Conservation (phyloP, 495 filamentous ascomycete genomes). For the Halenospora varia region DNA sequence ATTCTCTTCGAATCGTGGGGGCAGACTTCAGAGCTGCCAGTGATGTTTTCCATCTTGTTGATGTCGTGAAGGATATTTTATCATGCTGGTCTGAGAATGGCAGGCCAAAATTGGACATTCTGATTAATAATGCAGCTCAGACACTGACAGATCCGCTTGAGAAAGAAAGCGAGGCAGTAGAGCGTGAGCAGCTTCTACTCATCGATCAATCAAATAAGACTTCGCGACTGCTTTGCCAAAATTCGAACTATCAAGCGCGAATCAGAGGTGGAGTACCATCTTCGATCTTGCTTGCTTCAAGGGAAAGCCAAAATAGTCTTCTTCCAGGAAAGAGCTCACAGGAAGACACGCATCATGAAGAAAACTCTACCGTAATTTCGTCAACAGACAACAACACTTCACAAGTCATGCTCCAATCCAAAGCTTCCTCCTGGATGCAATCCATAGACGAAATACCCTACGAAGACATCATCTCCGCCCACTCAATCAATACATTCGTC, state of each 20-base stretch:
- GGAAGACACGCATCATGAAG: neutral
- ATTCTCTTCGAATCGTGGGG: slow-evolving; percentile 35
- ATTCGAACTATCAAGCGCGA: slow-evolving; percentile 10
- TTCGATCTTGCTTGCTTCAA: neutral
- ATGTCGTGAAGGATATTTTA: slow-evolving; percentile 24
- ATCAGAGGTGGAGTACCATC: slow-evolving; percentile 20
- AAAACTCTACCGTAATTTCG: neutral
- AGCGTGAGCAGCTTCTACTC: slow-evolving; percentile 21
- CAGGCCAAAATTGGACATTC: slow-evolving; percentile 29
- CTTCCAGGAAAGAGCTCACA: neutral
- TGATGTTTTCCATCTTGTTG: slow-evolving; percentile 41
- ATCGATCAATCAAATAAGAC: neutral
- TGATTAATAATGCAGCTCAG: slow-evolving; percentile 49
- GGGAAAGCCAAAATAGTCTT: neutral
- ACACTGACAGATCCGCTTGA: slow-evolving; percentile 41
- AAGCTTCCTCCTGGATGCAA: slow-evolving; percentile 41
- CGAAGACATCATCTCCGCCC: slow-evolving; percentile 44
- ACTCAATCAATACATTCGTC: slow-evolving; percentile 43
- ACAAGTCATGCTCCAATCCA: neutral
- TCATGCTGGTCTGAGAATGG: slow-evolving; percentile 25
- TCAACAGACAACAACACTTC: neutral
- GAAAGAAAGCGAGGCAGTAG: slow-evolving; percentile 34
- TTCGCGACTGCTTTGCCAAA: neutral
- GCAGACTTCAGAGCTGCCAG: slow-evolving; percentile 41
- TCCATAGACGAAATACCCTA: slow-evolving; percentile 41